Evolutionary conservation across 2,329 filamentous ascomycete species (phyloP).

Genomic region (Daldinia sp.): DNA sequence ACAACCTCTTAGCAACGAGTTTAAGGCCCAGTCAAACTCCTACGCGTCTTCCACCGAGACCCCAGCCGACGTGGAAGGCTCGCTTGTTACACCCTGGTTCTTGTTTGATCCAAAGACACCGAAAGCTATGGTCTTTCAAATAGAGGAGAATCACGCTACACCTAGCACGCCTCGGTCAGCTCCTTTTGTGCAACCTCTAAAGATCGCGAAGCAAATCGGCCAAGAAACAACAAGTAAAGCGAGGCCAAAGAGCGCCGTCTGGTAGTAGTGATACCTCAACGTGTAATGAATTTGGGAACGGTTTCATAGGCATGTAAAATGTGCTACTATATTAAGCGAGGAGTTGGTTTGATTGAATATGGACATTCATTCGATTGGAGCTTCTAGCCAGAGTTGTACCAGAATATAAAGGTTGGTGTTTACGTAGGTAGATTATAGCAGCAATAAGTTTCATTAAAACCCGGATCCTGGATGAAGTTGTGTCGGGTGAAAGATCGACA

Average conservation of each 20-base stretch:
- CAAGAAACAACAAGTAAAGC: background rate
- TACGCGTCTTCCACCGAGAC: background rate
- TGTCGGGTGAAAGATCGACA: background rate
- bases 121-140: background rate
- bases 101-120: conserved; percentile 6
- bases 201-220: background rate
- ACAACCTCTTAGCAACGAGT: background rate
- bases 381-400: background rate
- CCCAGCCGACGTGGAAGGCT: background rate
- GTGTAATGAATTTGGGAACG: background rate
- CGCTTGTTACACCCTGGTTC: background rate
- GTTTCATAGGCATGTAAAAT: background rate
- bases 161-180: background rate
- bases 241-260: conserved; percentile 3
- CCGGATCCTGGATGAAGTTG: background rate
- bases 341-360: background rate
- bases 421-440: background rate
- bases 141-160: background rate
- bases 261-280: background rate
- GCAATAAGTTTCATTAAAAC: background rate
- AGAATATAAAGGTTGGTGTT: background rate
- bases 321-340: background rate
- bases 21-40: background rate
- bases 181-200: background rate
- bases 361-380: background rate